A percentile compares a stretch with the other conserved stretches of the same genome.
Conservation (phyloP, 2,329 filamentous ascomycete genomes). For the Cytospora schulzeri region DNA sequence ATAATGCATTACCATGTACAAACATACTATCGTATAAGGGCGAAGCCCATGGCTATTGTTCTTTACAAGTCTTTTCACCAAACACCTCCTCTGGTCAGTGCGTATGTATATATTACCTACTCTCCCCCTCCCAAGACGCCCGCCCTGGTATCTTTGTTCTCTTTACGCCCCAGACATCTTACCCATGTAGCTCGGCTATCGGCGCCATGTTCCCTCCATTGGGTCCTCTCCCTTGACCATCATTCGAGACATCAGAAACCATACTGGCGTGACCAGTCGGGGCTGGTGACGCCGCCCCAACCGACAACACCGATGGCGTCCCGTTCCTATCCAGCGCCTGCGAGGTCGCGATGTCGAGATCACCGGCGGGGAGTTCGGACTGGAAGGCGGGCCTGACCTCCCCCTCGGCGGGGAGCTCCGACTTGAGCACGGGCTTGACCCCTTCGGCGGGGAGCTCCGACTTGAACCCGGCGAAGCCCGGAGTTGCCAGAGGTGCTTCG, state of each 20-base stretch:
- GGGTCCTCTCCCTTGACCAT: not conserved
- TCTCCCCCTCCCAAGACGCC: too few relatives aligned
- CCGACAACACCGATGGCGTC: constrained; percentile 9
- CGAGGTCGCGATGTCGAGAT: not conserved
- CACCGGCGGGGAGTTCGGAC: not conserved
- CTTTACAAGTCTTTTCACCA: too few relatives aligned
- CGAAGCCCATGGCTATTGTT: too few relatives aligned
- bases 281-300: constrained; percentile 1
- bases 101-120: too few relatives aligned
- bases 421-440: not conserved
- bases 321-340: constrained; percentile 1
- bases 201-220: not conserved
- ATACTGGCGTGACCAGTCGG: constrained; percentile 4
- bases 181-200: constrained; percentile 14
- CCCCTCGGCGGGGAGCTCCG: constrained; percentile 6
- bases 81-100: too few relatives aligned
- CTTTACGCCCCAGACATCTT: not conserved
- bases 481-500: not conserved
- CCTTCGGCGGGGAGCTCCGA: constrained; percentile 6
- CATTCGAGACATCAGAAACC: constrained; percentile 9
- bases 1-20: too few relatives aligned
- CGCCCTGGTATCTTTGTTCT: too few relatives aligned
- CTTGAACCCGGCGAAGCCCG: constrained; percentile 5
- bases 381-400: too few relatives aligned
- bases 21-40: too few relatives aligned